Percentiles rank a stretch among this genome's conserved stretches.
phyloP scores from a whole-genome alignment of 306 rosid species.

The Inga laurina region DNA sequence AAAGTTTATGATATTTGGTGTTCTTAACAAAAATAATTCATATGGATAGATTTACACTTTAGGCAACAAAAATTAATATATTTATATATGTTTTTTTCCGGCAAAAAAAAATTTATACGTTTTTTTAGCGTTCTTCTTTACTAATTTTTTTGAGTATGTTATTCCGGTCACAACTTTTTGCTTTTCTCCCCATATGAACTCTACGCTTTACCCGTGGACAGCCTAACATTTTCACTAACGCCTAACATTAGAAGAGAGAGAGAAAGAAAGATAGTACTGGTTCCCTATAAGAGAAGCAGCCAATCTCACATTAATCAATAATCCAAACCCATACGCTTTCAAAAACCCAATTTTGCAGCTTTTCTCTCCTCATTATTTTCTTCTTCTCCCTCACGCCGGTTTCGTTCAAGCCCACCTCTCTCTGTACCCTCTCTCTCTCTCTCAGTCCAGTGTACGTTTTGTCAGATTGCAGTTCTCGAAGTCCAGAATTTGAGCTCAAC shows the following conservation, averaged over 20 bases:
- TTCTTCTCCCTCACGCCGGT: not conserved
- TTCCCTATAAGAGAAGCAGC: slow-evolving; percentile 30
- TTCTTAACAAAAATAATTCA: too few relatives aligned
- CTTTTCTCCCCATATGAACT: too few relatives aligned
- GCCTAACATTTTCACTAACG: too few relatives aligned
- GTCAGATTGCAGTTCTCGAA: slow-evolving; percentile 50
- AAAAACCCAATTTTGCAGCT: not conserved
- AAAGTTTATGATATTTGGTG: too few relatives aligned
- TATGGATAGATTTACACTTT: too few relatives aligned
- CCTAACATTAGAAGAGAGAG: not conserved
- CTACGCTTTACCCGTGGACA: too few relatives aligned
- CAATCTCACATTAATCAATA: slow-evolving; percentile 18
- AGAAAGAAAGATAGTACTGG: not conserved
- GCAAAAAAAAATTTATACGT: too few relatives aligned
- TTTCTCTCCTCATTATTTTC: slow-evolving; percentile 8
- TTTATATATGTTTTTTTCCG: too few relatives aligned
- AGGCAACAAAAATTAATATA: too few relatives aligned
- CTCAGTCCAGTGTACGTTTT: slow-evolving; percentile 38
- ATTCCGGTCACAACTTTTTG: too few relatives aligned
- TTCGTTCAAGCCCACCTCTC: not conserved
- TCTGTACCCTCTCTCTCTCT: not conserved
- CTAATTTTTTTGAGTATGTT: too few relatives aligned
- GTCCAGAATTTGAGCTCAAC: not conserved
- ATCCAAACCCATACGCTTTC: not conserved
- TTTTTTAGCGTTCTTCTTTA: too few relatives aligned